Base-by-base conservation (phyloP, 2,329 filamentous ascomycete genomes). In the Rhynchosporium agropyri region DNA sequence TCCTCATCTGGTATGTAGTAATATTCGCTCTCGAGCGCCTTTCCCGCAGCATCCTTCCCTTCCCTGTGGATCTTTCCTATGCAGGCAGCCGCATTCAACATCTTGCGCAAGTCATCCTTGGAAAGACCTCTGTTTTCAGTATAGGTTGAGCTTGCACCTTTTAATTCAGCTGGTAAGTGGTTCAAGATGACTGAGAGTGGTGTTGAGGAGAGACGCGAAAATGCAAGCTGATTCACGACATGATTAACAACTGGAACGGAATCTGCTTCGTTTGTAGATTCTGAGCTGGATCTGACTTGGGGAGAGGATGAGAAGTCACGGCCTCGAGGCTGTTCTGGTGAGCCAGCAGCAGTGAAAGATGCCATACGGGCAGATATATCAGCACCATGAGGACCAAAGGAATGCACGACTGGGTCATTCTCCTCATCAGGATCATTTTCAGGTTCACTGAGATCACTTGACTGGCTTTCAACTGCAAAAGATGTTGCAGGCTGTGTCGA, bases 1-100 rank as follows among this genome's bases (percentile, higher is more conserved):
- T 99, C 95, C 72, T 87, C 83, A 76, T 98, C 94, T 0, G 93
- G 90, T 7, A 97, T 82, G 73, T 99, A 99, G 78, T 98, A 98
- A 76, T 96, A 98, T 76, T 99, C 93, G 80, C 91, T 96, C 81
- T 99, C 94, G 0, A 99, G 84, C 6, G 89, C 80, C 79, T 97
- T 95, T 69, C 95, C 95, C 0, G 95, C 94, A 4, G 95, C 95
- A 74, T 99, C 95, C 77, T 98, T 99, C 74, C 95, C 95, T 75
- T 94, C 89, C 45, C 95, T 89, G 58, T 84, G 83, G 71, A 99
- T 97, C 75, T 95, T 89, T 53, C 95, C 95, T 67, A 98, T 87
- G 74, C 92, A 97, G 8, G 84, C 77, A 5, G 91, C 90, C 29
- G 81, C 79, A 73, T 92, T 89, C 49, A 98, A 84, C 63, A 96